Conservation (phyloP, 495 filamentous ascomycete species). For the Daldinia loculata region DNA sequence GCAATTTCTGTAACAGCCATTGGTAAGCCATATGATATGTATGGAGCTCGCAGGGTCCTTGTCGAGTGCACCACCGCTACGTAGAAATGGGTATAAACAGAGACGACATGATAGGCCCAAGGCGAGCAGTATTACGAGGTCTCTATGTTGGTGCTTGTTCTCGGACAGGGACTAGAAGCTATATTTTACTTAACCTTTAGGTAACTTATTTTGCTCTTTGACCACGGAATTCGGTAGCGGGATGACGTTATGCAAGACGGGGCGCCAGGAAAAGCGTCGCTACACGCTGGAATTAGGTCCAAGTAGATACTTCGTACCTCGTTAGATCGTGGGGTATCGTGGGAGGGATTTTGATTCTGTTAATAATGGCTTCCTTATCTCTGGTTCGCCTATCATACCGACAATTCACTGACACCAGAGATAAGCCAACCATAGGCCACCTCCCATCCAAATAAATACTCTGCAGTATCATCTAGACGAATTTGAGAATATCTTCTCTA, state of each 20-base stretch:
- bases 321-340: conserved; percentile 43
- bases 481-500: conserved; percentile 18
- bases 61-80: conserved; percentile 3
- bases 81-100: conserved; percentile 2
- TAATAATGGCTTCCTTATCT: conserved; percentile 45
- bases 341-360: conserved; percentile 41
- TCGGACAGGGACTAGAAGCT: conserved; percentile 24
- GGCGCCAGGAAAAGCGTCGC: conserved; percentile 29
- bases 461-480: conserved; percentile 19
- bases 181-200: conserved; percentile 44
- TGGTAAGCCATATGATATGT: conserved; percentile 6
- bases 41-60: conserved; percentile 8
- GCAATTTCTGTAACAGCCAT: conserved; percentile 12
- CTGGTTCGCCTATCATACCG: conserved; percentile 40
- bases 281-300: conserved; percentile 24
- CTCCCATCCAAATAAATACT: conserved; percentile 39
- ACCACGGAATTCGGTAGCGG: conserved; percentile 36
- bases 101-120: conserved; percentile 22
- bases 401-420: conserved; percentile 39
- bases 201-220: conserved; percentile 31
- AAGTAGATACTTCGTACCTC: conserved; percentile 36
- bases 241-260: conserved; percentile 35
- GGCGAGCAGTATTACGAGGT: conserved; percentile 2
- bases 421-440: conserved; percentile 41
- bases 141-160: conserved; percentile 9